A percentile compares a stretch with the other conserved stretches of the same genome.
Evolutionary conservation across 2,329 filamentous ascomycete genomes (phyloP).

Genomic region (Chalaropsis thielavioides): DNA sequence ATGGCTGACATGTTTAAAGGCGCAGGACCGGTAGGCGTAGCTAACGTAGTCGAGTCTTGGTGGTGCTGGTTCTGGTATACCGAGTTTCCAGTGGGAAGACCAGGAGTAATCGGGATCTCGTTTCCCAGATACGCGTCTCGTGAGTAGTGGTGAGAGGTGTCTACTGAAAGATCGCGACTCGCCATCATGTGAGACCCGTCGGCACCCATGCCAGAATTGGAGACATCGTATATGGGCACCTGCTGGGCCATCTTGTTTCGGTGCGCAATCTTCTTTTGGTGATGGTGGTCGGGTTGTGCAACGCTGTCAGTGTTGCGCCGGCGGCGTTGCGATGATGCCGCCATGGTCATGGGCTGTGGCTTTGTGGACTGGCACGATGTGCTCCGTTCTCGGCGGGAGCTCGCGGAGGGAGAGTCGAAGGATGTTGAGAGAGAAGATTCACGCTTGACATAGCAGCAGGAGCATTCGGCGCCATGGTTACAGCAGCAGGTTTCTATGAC

Average conservation of each 20-base stretch:
- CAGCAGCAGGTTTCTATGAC: slow-evolving; percentile 50
- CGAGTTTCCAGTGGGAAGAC: not conserved
- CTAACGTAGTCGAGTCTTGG: not conserved
- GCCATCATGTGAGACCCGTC: not conserved
- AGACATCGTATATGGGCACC: not conserved
- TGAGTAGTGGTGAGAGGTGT: not conserved
- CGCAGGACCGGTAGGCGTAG: slow-evolving; percentile 28
- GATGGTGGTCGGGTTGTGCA: slow-evolving; percentile 3
- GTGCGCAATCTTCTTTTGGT: slow-evolving; percentile 3
- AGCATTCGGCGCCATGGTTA: slow-evolving; percentile 53
- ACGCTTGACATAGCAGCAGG: slow-evolving; percentile 50
- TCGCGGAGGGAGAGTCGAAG: slow-evolving; percentile 7
- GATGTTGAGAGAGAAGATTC: slow-evolving; percentile 38
- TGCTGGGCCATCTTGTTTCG: slow-evolving; percentile 1
- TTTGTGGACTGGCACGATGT: slow-evolving; percentile 16
- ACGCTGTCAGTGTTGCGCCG: slow-evolving; percentile 14
- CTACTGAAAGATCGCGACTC: not conserved
- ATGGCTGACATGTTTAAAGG: slow-evolving; percentile 46
- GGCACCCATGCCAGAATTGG: not conserved
- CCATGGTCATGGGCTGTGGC: slow-evolving; percentile 8
- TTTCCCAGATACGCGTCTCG: not conserved
- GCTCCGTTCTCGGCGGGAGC: slow-evolving; percentile 14
- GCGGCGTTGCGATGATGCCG: slow-evolving; percentile 12
- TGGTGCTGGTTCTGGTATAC: not conserved
- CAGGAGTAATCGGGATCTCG: slow-evolving; percentile 9